Conservation (phyloP, 495 filamentous ascomycete genomes). For the Daldinia bambusicola region DNA sequence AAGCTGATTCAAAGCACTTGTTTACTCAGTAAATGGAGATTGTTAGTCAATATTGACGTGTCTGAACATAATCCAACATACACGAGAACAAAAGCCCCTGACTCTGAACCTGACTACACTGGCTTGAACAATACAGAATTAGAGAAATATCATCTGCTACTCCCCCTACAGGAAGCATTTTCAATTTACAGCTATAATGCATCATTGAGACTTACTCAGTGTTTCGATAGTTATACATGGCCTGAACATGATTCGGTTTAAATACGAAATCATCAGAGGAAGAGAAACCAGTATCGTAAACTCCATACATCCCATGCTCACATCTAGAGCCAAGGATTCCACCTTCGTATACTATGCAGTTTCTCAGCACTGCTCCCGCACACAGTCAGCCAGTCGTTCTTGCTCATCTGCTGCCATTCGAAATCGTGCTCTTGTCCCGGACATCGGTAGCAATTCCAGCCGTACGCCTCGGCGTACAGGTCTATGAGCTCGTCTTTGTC, state of each 20-base stretch:
- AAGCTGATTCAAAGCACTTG: too few relatives aligned
- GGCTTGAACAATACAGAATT: too few relatives aligned
- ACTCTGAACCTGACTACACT: too few relatives aligned
- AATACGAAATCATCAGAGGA: background rate
- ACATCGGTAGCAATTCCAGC: slow-evolving; percentile 38
- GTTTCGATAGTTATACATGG: background rate
- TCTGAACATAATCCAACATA: too few relatives aligned
- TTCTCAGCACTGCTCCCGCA: slow-evolving; percentile 30
- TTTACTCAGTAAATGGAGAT: too few relatives aligned
- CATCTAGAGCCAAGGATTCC: slow-evolving; percentile 36
- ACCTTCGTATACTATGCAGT: slow-evolving; percentile 28
- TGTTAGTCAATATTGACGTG: too few relatives aligned
- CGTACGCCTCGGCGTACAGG: slow-evolving; percentile 38
- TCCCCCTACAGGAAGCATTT: background rate
- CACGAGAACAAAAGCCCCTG: too few relatives aligned
- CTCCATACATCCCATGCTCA: background rate
- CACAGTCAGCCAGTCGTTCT: slow-evolving; percentile 41
- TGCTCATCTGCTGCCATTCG: slow-evolving; percentile 35
- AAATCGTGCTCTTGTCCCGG: slow-evolving; percentile 34
- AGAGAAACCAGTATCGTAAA: background rate
- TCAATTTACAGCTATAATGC: background rate
- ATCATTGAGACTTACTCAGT: background rate
- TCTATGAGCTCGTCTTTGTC: slow-evolving; percentile 31
- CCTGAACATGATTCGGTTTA: background rate
- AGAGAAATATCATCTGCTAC: background rate